Conservation (phyloP, 2,329 filamentous ascomycete genomes). For the Alternaria sp. region DNA sequence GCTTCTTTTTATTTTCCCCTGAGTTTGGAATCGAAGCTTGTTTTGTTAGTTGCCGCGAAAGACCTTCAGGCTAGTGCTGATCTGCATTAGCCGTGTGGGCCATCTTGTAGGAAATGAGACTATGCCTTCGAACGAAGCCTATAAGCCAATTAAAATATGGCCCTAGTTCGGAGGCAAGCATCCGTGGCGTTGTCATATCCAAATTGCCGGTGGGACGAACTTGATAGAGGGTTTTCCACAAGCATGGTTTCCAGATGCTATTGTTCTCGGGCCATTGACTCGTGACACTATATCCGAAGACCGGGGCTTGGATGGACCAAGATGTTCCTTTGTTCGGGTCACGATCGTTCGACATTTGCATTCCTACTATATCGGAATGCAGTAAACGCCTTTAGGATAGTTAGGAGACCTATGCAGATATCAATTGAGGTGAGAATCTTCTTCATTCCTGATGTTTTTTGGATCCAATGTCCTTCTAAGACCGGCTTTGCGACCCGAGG, state of each 20-base stretch:
- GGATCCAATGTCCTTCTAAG: not conserved
- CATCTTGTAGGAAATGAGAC: constrained; percentile 2
- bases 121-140: constrained; percentile 2
- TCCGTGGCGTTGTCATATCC: not conserved
- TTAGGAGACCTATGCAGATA: not conserved
- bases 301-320: not conserved
- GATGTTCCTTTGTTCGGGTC: not conserved
- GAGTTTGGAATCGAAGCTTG: constrained; percentile 17
- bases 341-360: no score
- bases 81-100: constrained; percentile 10
- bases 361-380: not conserved
- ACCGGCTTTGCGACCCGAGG: not conserved
- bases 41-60: constrained; percentile 12
- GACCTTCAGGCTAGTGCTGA: constrained; percentile 6
- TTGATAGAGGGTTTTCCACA: not conserved
- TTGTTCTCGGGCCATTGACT: not conserved
- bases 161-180: not conserved
- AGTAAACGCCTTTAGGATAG: not conserved
- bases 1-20: constrained; percentile 14
- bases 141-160: not conserved
- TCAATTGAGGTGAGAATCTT: not conserved
- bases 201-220: not conserved
- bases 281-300: not conserved
- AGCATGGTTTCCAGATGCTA: not conserved
- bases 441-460: not conserved